Base-by-base conservation (phyloP, 768 basidiomycete genomes). In the Calocera viscosa region DNA sequence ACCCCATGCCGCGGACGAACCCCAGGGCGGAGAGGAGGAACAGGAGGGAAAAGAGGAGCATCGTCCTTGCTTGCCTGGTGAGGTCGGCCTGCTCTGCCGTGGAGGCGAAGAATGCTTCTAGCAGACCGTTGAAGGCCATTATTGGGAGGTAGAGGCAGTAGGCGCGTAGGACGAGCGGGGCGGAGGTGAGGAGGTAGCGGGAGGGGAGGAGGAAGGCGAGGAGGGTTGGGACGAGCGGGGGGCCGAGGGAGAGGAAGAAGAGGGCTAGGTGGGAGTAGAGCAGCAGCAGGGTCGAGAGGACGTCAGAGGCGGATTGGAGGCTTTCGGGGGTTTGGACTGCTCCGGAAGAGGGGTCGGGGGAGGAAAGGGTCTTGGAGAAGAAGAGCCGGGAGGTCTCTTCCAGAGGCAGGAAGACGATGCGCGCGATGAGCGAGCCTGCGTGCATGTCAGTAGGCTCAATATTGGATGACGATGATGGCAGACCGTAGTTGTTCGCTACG, bases 401-500 rank as follows among this genome's bases (percentile, higher is more conserved):
- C 28, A 97, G 84, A 0, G 96, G 96, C 71, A 97, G 95, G 73
- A 98, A 95, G 28, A 94, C 73, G 67, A 98, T 89, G 19, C 96
- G 86, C 3, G 94, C 95, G 28, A 96, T 78, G 16, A 98, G 82
- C 1, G 95, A 96, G 64, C 95, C 94, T 95, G 71, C 2, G 11
- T 49, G 66, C 67, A 26, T 26, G 17, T 64, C 32, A 26, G 65
- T 47, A n/a, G 65, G 5, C 38, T 40, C 0, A 22, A 22, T 40
- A n/a, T 10, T 24, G 26, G 17, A 38, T 30, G 41, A n/a, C 1
- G 53, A 35, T 32, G 47, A 22, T 14, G 16, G 74, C 83, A 63
- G 65, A 90, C 95, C 96, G 74, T 98, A 99, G 75, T 97, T 98
- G 40, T 89, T 88, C 14, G 96, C 95, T 14, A 98, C 81, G 0